Percentiles rank a stretch among this genome's conserved stretches.
These are phyloP conservation scores for Fusarium burgessii DNA, from an alignment of 2,329 filamentous ascomycete species.

Conservation along the genomic window DNA sequence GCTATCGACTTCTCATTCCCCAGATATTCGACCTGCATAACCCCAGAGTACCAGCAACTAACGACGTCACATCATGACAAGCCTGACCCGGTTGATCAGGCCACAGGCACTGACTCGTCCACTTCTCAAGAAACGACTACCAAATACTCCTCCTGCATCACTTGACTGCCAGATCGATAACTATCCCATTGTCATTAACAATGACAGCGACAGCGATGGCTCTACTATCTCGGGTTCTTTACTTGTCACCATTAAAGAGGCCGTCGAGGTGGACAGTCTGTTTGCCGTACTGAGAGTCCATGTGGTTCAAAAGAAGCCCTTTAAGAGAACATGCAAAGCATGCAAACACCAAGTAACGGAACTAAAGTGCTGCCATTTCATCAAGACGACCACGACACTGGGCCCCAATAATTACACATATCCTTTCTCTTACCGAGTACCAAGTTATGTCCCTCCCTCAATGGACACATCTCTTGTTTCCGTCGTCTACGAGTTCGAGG, in stretches of 20 bases:
- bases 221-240: slow-evolving; percentile 20
- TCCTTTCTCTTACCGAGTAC: slow-evolving; percentile 87
- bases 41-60: not conserved
- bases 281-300: slow-evolving; percentile 5
- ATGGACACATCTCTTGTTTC: slow-evolving; percentile 78
- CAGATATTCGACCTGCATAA: not conserved
- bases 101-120: not conserved
- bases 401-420: slow-evolving; percentile 59
- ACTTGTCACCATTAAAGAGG: not conserved
- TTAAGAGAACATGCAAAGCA: slow-evolving; percentile 22
- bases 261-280: slow-evolving; percentile 18
- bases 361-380: slow-evolving; percentile 29
- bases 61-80: slow-evolving; percentile 7
- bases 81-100: slow-evolving; percentile 13
- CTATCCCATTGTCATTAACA: slow-evolving; percentile 6
- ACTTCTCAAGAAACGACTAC: not conserved
- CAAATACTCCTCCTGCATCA: not conserved
- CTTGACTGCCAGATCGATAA: slow-evolving; percentile 26
- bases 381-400: not conserved
- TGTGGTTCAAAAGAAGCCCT: slow-evolving; percentile 22
- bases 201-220: not conserved
- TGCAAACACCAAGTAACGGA: slow-evolving; percentile 34
- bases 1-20: no score
- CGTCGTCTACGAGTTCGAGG: slow-evolving; percentile 82
- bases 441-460: slow-evolving; percentile 83